Conservation (phyloP, 371 early-diverging fungal species). For the Rozella allomycis region DNA sequence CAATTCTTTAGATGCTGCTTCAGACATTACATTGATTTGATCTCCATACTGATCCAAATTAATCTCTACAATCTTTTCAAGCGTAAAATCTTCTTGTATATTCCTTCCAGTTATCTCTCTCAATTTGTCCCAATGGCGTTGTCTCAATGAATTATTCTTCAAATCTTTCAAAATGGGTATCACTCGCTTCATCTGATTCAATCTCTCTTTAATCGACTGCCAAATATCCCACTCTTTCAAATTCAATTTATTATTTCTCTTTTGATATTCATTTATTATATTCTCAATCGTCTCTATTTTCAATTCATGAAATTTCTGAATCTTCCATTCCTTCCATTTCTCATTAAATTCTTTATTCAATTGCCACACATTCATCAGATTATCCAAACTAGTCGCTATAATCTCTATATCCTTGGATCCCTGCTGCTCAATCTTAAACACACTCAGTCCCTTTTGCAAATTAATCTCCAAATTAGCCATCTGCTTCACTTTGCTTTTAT, state of each 20-base stretch:
- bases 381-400: constrained; percentile 13
- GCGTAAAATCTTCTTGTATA: constrained; percentile 19
- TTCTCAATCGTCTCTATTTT: constrained; percentile 15
- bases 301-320: constrained; percentile 13
- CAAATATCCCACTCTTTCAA: constrained; percentile 22
- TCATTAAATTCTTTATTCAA: constrained; percentile 15
- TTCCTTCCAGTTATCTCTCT: constrained; percentile 29
- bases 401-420: constrained; percentile 20
- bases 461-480: constrained; percentile 11
- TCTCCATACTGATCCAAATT: constrained; percentile 26
- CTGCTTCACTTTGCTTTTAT: constrained; percentile 6
- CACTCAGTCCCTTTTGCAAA: constrained; percentile 19
- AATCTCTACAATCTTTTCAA: constrained; percentile 23
- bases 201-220: constrained; percentile 12
- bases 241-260: constrained; percentile 2
- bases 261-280: constrained; percentile 3
- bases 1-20: constrained; percentile 24
- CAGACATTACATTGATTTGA: constrained; percentile 12
- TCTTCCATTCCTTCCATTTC: constrained; percentile 13
- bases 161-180: constrained; percentile 21
- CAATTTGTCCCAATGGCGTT: constrained; percentile 27
- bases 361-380: constrained; percentile 16
- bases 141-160: constrained; percentile 26
- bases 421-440: constrained; percentile 24
- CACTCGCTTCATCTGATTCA: constrained; percentile 15